These are phyloP conservation scores for Trebouxiophyceae sp. DNA, from an alignment of 163 green algal species.

Conservation along the genomic window DNA sequence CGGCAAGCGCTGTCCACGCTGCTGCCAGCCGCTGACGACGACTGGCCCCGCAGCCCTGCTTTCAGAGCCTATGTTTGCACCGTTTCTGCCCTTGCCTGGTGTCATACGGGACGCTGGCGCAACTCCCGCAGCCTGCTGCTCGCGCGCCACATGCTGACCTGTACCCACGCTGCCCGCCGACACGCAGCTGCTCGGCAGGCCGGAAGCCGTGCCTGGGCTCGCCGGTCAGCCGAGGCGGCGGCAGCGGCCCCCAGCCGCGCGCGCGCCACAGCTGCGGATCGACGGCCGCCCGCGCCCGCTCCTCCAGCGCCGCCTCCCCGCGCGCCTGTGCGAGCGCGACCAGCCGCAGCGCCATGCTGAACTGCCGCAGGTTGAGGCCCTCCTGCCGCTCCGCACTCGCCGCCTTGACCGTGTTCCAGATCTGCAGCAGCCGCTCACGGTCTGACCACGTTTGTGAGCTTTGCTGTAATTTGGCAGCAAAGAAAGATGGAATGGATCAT, in stretches of 20 bases:
- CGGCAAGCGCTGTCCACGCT: no score
- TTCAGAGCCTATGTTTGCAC: no score
- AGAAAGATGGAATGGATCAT: background rate
- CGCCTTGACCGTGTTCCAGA: slow-evolving; percentile 35
- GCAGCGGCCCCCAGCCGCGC: background rate
- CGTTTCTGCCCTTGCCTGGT: no score
- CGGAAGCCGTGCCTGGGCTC: background rate
- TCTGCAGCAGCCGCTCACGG: slow-evolving; percentile 15
- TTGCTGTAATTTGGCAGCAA: background rate
- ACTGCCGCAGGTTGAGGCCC: slow-evolving; percentile 32
- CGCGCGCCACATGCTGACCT: no score
- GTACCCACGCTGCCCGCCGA: no score
- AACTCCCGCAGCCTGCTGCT: no score
- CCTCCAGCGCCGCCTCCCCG: background rate
- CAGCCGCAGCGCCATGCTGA: slow-evolving; percentile 39
- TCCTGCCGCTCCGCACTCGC: slow-evolving; percentile 8
- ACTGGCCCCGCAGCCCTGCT: no score
- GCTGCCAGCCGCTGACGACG: no score
- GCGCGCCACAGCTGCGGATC: background rate
- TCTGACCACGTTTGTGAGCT: background rate
- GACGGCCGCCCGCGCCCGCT: background rate
- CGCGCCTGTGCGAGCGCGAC: slow-evolving; percentile 32
- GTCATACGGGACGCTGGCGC: no score
- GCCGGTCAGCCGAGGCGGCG: slow-evolving; percentile 5
- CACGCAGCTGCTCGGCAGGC: no score